phyloP scores from a whole-genome alignment of 2,329 filamentous ascomycete species.

The Exserohilum rostratum region DNA sequence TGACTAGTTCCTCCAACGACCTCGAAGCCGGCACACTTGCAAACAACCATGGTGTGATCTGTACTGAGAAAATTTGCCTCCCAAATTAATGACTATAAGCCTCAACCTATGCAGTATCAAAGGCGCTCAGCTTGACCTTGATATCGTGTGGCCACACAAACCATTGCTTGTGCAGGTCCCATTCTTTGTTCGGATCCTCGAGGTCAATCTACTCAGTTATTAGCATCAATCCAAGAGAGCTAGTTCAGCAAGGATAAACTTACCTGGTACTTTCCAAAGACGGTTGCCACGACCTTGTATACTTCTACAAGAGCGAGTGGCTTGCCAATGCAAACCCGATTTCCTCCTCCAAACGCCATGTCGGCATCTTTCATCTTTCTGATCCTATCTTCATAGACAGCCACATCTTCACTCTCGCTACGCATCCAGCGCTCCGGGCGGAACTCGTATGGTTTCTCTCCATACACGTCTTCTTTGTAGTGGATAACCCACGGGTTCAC shows the following conservation, averaged over 20 bases:
- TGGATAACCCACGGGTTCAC: constrained; percentile 41
- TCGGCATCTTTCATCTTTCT: constrained; percentile 45
- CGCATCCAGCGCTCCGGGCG: constrained; percentile 45
- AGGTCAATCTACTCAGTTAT: constrained; percentile 40
- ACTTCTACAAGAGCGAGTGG: constrained; percentile 39
- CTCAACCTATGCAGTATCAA: constrained; percentile 4
- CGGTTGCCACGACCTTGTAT: constrained; percentile 55
- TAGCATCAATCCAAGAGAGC: not conserved
- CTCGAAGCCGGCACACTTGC: not conserved
- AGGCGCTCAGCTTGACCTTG: constrained; percentile 30
- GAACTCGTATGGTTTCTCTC: constrained; percentile 25
- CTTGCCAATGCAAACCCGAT: constrained; percentile 37
- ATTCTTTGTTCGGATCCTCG: constrained; percentile 45
- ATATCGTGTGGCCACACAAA: constrained; percentile 49
- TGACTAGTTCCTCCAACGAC: not conserved
- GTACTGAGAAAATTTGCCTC: not conserved
- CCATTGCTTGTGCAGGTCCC: constrained; percentile 51
- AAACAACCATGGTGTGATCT: not conserved
- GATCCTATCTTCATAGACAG: constrained; percentile 25
- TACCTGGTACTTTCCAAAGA: constrained; percentile 54
- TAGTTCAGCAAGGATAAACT: constrained; percentile 31
- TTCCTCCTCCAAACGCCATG: constrained; percentile 40
- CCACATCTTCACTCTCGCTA: constrained; percentile 16
- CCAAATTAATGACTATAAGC: not conserved
- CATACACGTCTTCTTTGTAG: constrained; percentile 28